Evolutionary conservation across 2,329 filamentous ascomycete genomes (phyloP).

Genomic region (Ambrosiella cleistominuta): DNA sequence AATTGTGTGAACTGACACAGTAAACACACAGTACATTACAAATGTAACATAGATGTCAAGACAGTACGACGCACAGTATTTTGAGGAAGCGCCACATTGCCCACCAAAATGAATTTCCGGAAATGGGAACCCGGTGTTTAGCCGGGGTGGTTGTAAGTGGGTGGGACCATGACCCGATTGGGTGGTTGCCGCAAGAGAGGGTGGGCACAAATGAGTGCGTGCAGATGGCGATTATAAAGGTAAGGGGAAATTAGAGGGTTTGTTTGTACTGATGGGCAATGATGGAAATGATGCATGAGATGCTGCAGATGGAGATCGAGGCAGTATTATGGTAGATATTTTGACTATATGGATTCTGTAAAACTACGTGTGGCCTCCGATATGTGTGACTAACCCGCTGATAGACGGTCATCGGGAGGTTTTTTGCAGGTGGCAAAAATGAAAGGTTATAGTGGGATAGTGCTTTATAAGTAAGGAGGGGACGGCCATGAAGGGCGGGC

Average conservation of each 20-base stretch:
- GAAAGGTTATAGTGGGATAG: not conserved
- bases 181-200: not conserved
- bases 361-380: not conserved
- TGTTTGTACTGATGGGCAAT: not conserved
- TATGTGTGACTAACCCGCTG: not conserved
- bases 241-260: not conserved
- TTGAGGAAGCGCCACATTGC: slow-evolving; percentile 3
- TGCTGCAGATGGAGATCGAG: not conserved
- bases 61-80: not conserved
- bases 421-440: not conserved
- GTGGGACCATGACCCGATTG: not conserved
- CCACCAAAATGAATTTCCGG: not conserved
- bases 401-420: not conserved
- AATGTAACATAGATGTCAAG: too few relatives aligned
- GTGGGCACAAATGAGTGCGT: not conserved
- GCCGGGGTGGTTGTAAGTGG: not conserved
- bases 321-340: too few relatives aligned
- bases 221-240: not conserved
- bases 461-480: not conserved
- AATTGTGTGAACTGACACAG: not conserved
- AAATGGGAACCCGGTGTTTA: slow-evolving; percentile 1
- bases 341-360: too few relatives aligned
- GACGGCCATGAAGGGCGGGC: not conserved
- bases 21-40: not conserved
- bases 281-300: not conserved